phyloP scores from a whole-genome alignment of 768 basidiomycete species.

The Mycena crocata region DNA sequence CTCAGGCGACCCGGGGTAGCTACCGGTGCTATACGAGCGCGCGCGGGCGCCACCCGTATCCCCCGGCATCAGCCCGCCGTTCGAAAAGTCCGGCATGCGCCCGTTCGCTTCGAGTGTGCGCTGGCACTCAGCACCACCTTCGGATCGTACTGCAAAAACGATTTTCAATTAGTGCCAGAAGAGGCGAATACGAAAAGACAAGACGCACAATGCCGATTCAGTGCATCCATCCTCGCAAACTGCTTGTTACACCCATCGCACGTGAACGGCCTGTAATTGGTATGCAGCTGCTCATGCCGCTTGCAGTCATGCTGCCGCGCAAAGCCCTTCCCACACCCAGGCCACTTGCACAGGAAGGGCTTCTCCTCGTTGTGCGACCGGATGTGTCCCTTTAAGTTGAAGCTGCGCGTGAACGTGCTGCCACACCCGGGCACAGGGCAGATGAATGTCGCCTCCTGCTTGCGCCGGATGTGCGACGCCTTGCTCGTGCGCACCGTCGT shows the following conservation, averaged over 20 bases:
- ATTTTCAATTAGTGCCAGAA: not conserved
- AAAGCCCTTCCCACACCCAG: conserved; percentile 94
- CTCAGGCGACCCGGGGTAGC: conserved; percentile 21
- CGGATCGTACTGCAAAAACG: conserved; percentile 73
- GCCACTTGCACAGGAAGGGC: conserved; percentile 95
- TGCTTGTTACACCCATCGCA: conserved; percentile 94
- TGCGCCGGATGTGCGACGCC: conserved; percentile 86
- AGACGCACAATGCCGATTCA: conserved; percentile 90
- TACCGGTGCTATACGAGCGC: conserved; percentile 28
- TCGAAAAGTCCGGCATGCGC: conserved; percentile 43
- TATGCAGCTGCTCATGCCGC: conserved; percentile 93
- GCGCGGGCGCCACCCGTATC: not conserved
- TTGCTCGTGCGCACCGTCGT: conserved; percentile 91
- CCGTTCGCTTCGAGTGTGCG: conserved; percentile 49
- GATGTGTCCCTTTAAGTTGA: conserved; percentile 96
- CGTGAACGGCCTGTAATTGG: conserved; percentile 90
- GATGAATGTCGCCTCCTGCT: conserved; percentile 87
- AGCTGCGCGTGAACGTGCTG: conserved; percentile 91
- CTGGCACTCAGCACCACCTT: conserved; percentile 84
- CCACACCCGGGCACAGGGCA: conserved; percentile 88
- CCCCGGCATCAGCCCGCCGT: conserved; percentile 21
- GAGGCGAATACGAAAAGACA: conserved; percentile 6
- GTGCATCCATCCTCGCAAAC: conserved; percentile 95
- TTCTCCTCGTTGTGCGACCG: conserved; percentile 91
- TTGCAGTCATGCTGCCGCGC: conserved; percentile 97